Conservation (phyloP, 805 yeast genomes). For the Candida xyloterini region DNA sequence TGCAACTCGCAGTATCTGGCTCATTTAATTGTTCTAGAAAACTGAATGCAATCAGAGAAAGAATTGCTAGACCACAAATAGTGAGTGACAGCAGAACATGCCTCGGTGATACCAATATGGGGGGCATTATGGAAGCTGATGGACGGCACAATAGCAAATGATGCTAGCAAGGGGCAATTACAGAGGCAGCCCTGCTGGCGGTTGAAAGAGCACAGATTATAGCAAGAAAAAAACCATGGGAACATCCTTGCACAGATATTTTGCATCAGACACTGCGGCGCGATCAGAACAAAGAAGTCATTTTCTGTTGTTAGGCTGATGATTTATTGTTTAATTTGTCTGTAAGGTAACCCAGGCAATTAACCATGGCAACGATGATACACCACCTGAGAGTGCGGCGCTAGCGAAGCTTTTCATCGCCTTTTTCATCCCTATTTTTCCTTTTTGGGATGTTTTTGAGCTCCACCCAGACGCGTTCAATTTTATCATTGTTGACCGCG, state of each 20-base stretch:
- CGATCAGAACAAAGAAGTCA: too few relatives aligned
- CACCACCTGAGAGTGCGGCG: not conserved
- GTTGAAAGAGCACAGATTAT: constrained; percentile 14
- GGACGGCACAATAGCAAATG: constrained; percentile 6
- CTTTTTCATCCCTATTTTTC: constrained; percentile 3
- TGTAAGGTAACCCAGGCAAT: too few relatives aligned
- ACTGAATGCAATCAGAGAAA: constrained; percentile 28
- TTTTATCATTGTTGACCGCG: constrained; percentile 7
- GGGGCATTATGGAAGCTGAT: constrained; percentile 5
- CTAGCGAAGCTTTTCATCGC: not conserved
- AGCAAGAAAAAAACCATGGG: constrained; percentile 3
- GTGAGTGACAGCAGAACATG: constrained; percentile 17
- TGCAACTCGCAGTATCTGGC: constrained; percentile 52
- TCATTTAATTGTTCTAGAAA: constrained; percentile 35
- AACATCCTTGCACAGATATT: constrained; percentile 8
- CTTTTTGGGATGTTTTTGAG: constrained; percentile 4
- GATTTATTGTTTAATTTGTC: too few relatives aligned
- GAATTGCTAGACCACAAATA: constrained; percentile 24
- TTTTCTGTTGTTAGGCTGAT: too few relatives aligned
- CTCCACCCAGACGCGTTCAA: constrained; percentile 7
- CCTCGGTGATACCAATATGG: constrained; percentile 15
- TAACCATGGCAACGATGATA: too few relatives aligned
- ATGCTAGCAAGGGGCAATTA: constrained; percentile 12
- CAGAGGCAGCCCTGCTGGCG: constrained; percentile 13
- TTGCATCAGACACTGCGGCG: not conserved